phyloP scores from a whole-genome alignment of 2,329 filamentous ascomycete species.

The Elsinoe batatas region DNA sequence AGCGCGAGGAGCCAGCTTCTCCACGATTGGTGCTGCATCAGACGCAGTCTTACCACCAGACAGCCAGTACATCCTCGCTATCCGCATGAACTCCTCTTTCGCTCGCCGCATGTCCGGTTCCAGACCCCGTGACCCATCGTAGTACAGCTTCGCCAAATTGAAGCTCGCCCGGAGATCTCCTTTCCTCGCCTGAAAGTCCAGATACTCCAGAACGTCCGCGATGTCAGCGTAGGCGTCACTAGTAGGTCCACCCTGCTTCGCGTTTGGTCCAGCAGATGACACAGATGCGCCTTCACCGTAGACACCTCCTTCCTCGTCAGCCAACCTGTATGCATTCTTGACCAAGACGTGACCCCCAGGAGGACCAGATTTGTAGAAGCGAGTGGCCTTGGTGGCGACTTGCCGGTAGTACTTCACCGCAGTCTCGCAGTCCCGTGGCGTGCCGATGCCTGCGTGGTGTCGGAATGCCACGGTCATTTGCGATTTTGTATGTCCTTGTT shows the following conservation, averaged over 20 bases:
- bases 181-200: constrained; percentile 82
- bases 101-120: constrained; percentile 64
- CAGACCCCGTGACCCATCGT: constrained; percentile 71
- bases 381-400: constrained; percentile 86
- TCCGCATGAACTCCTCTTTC: constrained; percentile 68
- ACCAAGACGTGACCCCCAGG: constrained; percentile 75
- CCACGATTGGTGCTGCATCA: constrained; percentile 58
- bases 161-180: constrained; percentile 82
- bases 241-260: constrained; percentile 59
- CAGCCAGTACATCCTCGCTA: constrained; percentile 73
- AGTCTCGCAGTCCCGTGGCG: constrained; percentile 73
- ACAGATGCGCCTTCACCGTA: constrained; percentile 94
- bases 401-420: constrained; percentile 83
- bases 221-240: constrained; percentile 77
- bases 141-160: constrained; percentile 75
- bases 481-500: constrained; percentile 69
- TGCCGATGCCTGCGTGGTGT: constrained; percentile 75
- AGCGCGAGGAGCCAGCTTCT: constrained; percentile 71
- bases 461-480: constrained; percentile 92
- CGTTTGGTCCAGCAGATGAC: constrained; percentile 75
- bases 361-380: constrained; percentile 78
- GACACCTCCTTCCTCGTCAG: constrained; percentile 82
- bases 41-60: constrained; percentile 60
- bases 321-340: constrained; percentile 71
- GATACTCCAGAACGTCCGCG: constrained; percentile 88